phyloP scores from a whole-genome alignment of 805 yeast species.

The Ogataea siamensis region DNA sequence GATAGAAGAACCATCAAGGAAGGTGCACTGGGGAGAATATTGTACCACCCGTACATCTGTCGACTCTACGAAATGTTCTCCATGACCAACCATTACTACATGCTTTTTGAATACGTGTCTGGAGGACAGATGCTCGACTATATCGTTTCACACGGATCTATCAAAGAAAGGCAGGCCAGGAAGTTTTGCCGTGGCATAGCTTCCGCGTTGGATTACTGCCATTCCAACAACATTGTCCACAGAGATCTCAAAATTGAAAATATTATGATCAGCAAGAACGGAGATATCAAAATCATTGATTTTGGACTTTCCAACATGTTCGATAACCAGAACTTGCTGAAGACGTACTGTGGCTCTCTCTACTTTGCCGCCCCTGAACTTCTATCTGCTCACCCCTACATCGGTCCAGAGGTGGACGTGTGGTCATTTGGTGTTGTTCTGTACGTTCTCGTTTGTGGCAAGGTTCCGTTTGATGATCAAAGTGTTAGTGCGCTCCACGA shows the following conservation, averaged over 20 bases:
- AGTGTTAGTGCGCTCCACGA: conserved; percentile 89
- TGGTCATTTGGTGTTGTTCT: conserved; percentile 98
- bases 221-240: conserved; percentile 91
- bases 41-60: conserved; percentile 91
- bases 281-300: conserved; percentile 93
- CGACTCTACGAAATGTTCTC: conserved; percentile 90
- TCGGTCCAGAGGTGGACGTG: conserved; percentile 96
- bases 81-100: conserved; percentile 95
- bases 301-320: conserved; percentile 92
- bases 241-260: conserved; percentile 96
- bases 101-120: conserved; percentile 93
- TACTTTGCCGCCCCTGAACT: conserved; percentile 99
- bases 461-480: conserved; percentile 97
- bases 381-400: conserved; percentile 85
- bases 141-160: conserved; percentile 91
- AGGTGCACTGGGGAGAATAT: conserved; percentile 86
- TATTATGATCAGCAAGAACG: conserved; percentile 88
- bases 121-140: conserved; percentile 98
- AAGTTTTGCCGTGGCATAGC: conserved; percentile 94
- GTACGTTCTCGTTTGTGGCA: conserved; percentile 94
- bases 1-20: conserved; percentile 93
- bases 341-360: conserved; percentile 94
- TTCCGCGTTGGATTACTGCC: conserved; percentile 90
- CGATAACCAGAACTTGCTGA: conserved; percentile 66
- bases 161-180: conserved; percentile 91